Evolutionary conservation across 257 asterid species (phyloP), one percentile per base, ranked within the genome.

Genomic region (Orobanche coerulescens): DNA sequence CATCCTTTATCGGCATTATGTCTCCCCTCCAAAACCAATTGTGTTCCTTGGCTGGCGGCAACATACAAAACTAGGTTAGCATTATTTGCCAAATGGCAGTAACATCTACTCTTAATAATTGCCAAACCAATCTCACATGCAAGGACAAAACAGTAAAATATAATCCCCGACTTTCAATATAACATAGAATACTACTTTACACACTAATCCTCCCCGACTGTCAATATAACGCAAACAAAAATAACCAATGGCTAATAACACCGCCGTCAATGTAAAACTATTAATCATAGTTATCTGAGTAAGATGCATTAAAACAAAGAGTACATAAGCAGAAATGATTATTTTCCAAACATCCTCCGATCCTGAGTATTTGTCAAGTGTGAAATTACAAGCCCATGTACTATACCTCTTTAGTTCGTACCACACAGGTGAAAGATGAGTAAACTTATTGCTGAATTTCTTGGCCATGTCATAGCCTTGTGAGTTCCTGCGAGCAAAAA

Each of bases 341-440:
- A 5, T 24, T 37, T 13, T 4, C 28, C 61, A 58, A 64, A n/a
- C 10, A 20, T 36, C 22, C 43, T n/a, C 28, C 51, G n/a, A 46
- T 36, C 13, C 25, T 34, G 16, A 33, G 53, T 62, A 61, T 31
- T 34, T 28, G n/a, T 5, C 52, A 9, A 46, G 70, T 58, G 31
- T 43, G 58, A 56, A 54, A 73, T 53, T 48, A 37, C 31, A 54
- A 19, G 37, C 51, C 31, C 44, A 42, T 10, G 56, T 49, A 23
- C n/a, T 72, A 6, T 76, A 92, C 98, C 96, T 86, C 72, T 78
- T 86, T 25, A 92, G 84, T 48, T 92, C 89, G 74, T 92, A 92
- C 98, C 98, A 92, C 68, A 92, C 98, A 4, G 96, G 96, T 9
- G 95, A 88, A 39, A 92, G 62, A 78, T 92, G 98, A 36, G 95